Evolutionary conservation across 176 grass and related monocot species (phyloP), one percentile per base, ranked within the genome.

Genomic region (Oryza glaberrima): DNA sequence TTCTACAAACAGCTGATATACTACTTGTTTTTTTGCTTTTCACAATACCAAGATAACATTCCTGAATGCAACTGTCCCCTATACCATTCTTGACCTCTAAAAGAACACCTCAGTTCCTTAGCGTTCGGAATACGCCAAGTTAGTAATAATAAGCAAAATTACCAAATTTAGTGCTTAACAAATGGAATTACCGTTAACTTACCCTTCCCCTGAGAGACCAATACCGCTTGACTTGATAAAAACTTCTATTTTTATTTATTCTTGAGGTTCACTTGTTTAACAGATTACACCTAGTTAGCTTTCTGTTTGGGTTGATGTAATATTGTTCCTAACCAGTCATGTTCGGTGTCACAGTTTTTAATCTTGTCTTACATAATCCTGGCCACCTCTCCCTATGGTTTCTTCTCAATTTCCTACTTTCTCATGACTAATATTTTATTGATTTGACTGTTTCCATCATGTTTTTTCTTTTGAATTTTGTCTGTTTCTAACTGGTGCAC

Each of bases 261-360:
- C 54, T 58, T 45, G 56, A 64, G 54, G 35, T 82, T 72, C 54
- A 70, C 41, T 22, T 77, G 70, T 43, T 63, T 61, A 61, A 77
- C 35, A 77, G 34, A 77, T 77, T 19, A 2, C 5, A 61, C 32
- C 73, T 32, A 17, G 11, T 58, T 34, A 35, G 14, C 6, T 58
- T 1, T 58, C 49, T 60, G 74, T 76, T 76, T 58, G 49, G 49
- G 49, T 76, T 76, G 49, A 76, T 58, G 74, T 60, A 32, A 38
- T 58, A 58, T 58, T 35, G 34, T 76, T 54, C 51, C 54, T 63
- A 41, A 23, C 20, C 20, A 63, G 11, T 40, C 51, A 77, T 58
- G 75, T 19, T 77, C 36, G 11, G 75, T 61, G 48, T 77, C 70
- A 77, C 28, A 19, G 34, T 77, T 23, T 61, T 34, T 52, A 61